Percentiles rank a stretch among this genome's conserved stretches.
Evolutionary conservation across 2,329 filamentous ascomycete species (phyloP).

Genomic region (Aspergillus amoenus): DNA sequence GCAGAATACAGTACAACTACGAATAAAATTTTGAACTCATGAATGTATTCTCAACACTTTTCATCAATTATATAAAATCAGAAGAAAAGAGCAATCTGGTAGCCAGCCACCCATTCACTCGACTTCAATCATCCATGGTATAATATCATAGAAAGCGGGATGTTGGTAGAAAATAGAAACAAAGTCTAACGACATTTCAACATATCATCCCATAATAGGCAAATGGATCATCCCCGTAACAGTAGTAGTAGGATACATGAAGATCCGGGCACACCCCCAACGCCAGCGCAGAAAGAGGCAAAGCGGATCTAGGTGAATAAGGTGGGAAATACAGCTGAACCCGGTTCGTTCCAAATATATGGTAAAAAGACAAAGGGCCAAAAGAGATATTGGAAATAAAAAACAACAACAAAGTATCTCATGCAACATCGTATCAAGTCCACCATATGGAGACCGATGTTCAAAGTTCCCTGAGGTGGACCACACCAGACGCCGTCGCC

Average conservation of each 20-base stretch:
- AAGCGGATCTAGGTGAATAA: background rate
- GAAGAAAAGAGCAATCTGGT: background rate
- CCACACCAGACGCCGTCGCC: conserved; percentile 28
- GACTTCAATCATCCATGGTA: background rate
- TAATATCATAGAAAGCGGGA: conserved; percentile 11
- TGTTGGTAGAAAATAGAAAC: conserved; percentile 8
- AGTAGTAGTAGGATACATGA: conserved; percentile 29
- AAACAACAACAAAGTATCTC: conserved; percentile 12
- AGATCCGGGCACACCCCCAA: conserved; percentile 11
- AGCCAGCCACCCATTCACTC: conserved; percentile 1
- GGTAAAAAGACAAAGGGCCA: conserved; percentile 9
- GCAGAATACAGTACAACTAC: background rate
- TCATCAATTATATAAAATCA: background rate
- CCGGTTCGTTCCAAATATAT: conserved; percentile 14
- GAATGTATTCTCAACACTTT: background rate
- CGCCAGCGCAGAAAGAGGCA: conserved; percentile 4
- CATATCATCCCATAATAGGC: conserved; percentile 2
- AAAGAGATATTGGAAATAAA: conserved; percentile 12
- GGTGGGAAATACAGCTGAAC: conserved; percentile 9
- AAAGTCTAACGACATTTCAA: conserved; percentile 10
- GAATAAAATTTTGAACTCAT: background rate
- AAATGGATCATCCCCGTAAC: background rate
- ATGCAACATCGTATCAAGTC: conserved; percentile 24
- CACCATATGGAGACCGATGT: conserved; percentile 8
- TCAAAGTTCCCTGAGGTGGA: conserved; percentile 14